phyloP scores from a whole-genome alignment of 305 asterid genomes.

The Fraxinus sp. region DNA sequence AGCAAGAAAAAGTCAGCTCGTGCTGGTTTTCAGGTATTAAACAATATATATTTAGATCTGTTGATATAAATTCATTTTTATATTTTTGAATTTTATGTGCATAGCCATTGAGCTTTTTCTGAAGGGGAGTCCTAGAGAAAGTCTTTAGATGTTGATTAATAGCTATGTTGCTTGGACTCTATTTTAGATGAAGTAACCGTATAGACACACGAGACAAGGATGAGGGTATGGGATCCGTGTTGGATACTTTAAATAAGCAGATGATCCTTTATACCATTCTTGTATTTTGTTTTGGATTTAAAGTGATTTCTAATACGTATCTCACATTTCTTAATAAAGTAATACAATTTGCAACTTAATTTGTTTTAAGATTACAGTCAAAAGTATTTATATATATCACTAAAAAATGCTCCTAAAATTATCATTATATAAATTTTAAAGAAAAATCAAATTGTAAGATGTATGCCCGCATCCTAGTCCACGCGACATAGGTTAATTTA shows the following conservation, averaged over 20 bases:
- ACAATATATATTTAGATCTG: neutral
- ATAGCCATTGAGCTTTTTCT: neutral
- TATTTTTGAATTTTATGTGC: neutral
- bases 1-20: neutral
- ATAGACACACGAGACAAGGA: neutral
- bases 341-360: neutral
- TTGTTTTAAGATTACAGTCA: neutral
- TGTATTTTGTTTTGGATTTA: no score
- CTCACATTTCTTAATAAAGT: neutral
- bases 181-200: neutral
- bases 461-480: neutral
- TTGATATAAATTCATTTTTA: neutral
- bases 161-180: neutral
- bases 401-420: neutral
- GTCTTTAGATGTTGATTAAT: neutral
- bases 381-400: neutral
- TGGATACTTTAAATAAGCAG: neutral
- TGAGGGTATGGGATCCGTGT: neutral
- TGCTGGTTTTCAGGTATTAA: neutral
- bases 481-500: neutral
- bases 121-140: neutral
- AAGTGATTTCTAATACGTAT: neutral
- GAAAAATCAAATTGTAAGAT: neutral
- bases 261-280: neutral
- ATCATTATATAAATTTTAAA: no score